A percentile compares a stretch with the other conserved stretches of the same genome.
Conservation (phyloP, 2,329 filamentous ascomycete species). For the Talaromyces sp. region DNA sequence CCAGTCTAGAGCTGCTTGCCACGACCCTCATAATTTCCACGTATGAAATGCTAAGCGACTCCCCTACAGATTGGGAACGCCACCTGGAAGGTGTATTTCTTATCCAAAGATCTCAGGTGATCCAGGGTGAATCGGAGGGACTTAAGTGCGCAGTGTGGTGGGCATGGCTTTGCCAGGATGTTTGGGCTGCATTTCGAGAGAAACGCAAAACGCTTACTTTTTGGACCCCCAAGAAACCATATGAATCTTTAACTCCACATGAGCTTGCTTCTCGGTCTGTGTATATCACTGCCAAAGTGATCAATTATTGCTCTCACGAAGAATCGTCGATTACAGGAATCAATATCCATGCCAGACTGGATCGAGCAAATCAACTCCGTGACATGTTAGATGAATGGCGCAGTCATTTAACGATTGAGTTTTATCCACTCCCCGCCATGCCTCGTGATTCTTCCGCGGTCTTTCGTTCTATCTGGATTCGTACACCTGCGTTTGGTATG, state of each 20-base stretch:
- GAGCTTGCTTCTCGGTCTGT: slow-evolving; percentile 16
- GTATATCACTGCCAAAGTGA: slow-evolving; percentile 18
- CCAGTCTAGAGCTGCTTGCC: slow-evolving; percentile 22
- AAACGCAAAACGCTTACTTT: slow-evolving; percentile 21
- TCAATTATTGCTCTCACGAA: slow-evolving; percentile 17
- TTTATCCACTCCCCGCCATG: slow-evolving; percentile 17
- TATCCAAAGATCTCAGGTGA: slow-evolving; percentile 23
- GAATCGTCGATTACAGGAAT: slow-evolving; percentile 1
- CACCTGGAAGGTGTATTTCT: slow-evolving; percentile 24
- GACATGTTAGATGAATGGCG: slow-evolving; percentile 21
- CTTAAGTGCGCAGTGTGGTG: slow-evolving; percentile 24
- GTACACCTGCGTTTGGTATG: slow-evolving; percentile 19
- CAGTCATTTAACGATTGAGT: slow-evolving; percentile 19
- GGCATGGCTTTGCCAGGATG: slow-evolving; percentile 27
- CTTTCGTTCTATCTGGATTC: slow-evolving; percentile 20
- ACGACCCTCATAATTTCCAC: slow-evolving; percentile 23
- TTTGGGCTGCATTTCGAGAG: slow-evolving; percentile 26
- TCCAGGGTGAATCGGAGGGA: slow-evolving; percentile 22
- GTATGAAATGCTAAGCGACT: slow-evolving; percentile 27
- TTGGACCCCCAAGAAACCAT: slow-evolving; percentile 17
- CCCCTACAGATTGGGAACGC: slow-evolving; percentile 22
- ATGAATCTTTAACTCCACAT: slow-evolving; percentile 12
- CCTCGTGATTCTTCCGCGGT: not conserved
- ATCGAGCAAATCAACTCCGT: slow-evolving; percentile 15
- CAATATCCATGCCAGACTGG: slow-evolving; percentile 10